Base-by-base conservation (phyloP, 2,329 filamentous ascomycete species). In the Aureobasidium sp. region DNA sequence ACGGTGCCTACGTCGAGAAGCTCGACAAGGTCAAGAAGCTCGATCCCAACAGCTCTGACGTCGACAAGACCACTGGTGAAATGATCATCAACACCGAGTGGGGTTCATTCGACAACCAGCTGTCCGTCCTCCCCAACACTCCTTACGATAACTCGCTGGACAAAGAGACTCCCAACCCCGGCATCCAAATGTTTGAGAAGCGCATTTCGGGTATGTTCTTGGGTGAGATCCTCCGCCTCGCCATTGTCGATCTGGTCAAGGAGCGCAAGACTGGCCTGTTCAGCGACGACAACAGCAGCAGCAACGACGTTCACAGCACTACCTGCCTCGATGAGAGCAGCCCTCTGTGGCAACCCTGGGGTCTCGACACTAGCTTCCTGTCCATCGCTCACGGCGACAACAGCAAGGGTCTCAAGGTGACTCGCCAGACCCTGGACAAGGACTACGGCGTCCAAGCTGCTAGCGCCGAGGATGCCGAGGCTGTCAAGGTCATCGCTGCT, bases 71-170 rank as follows among this genome's bases (percentile, higher is more conserved):
- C 9, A 95, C 92, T 0, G 91, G 92, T 58, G 86, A 95, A 69
- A 99, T 99, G 94, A 91, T 99, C 63, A 84, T 99, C 77, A 99
- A 99, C 78, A 93, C 90, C 0, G 94, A 99, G 78, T 99, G 94
- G 94, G 94, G 94, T 65, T 96, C 91, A 62, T 99, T 99, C 71
- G 94, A 99, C 77, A 97, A 97, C 77, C 84, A 89, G 68, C 85
- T 97, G 67, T 90, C 87, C 68, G 89, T 96, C 22, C 82, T 99
- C 44, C 94, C 93, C 49, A 88, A 86, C 69, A 97, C 93, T 0
- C 79, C 84, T 0, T 97, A 91, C 78, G 94, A 99, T 72, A 78
- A 81, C 55, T 82, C 85, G 62, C 81, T 99, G 27, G 93, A 99
- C 75, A 78, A 79, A 62, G 85, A 87, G 64, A 94, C 88, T 67